Evolutionary conservation across 208 protist species (phyloP).

Genomic region (Herpetomonas samuelpessoai): DNA sequence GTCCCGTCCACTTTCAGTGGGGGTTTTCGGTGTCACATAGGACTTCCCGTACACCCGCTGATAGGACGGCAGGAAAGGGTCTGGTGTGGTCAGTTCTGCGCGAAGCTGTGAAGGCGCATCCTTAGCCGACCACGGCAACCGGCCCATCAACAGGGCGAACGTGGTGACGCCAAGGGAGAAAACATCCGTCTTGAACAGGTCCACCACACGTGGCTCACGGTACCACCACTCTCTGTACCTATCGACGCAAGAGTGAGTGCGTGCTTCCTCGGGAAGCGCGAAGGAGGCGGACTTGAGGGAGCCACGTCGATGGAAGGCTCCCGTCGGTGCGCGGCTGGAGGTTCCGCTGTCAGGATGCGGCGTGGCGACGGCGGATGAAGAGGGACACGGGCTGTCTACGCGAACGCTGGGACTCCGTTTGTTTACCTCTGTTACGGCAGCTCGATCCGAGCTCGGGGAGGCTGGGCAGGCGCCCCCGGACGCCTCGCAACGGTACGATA

Average conservation of each 20-base stretch:
- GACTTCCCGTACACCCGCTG: conserved; percentile 22
- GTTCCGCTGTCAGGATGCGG: too few relatives aligned
- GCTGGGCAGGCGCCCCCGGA: too few relatives aligned
- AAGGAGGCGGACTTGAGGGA: not conserved
- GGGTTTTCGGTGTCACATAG: conserved; percentile 13
- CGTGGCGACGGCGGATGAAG: too few relatives aligned
- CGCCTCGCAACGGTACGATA: not conserved
- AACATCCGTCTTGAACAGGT: conserved; percentile 73
- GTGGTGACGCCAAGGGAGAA: conserved; percentile 66
- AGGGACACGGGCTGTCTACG: not conserved
- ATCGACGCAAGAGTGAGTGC: not conserved
- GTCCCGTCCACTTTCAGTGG: too few relatives aligned
- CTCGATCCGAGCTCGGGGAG: too few relatives aligned
- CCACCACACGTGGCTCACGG: conserved; percentile 8
- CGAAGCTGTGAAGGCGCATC: conserved; percentile 38
- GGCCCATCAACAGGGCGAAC: conserved; percentile 61
- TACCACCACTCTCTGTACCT: not conserved
- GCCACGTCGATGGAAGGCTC: not conserved
- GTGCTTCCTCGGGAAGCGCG: not conserved
- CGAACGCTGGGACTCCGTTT: too few relatives aligned
- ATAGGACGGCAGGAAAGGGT: conserved; percentile 48
- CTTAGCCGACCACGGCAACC: conserved; percentile 49
- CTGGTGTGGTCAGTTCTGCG: conserved; percentile 37
- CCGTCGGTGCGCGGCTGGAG: not conserved
- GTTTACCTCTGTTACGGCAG: too few relatives aligned